Evolutionary conservation across 2,329 filamentous ascomycete species (phyloP), one percentile per base, ranked within the genome.

Genomic region (Fusarium buharicum): DNA sequence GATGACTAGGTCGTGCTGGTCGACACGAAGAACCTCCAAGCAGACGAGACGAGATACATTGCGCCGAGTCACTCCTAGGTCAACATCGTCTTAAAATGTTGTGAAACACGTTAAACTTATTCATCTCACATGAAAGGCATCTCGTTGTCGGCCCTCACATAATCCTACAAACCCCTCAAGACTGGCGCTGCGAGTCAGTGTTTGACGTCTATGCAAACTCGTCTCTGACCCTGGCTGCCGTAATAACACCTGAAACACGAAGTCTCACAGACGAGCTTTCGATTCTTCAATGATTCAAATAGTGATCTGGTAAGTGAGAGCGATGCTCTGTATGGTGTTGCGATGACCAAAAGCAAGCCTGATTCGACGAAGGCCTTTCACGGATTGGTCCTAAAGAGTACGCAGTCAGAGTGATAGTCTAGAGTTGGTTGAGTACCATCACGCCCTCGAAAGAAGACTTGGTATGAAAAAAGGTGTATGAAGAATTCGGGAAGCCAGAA

Each of bases 121-220:
- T 6, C 8, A 20, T 5, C 12, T 4, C 6, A 45, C 30, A 27
- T 22, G 17, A n/a, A 18, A 14, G 41, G 30, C 12, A 22, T 45
- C 4, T 17, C 18, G n/a, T 8, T 6, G 30, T n/a, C 4, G 9
- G n/a, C n/a, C n/a, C n/a, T n/a, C n/a, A n/a, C n/a, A 53, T 47
- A 8, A 40, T 47, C 6, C 50, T 41, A 14, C 36, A 33, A 12
- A 27, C 40, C 17, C 16, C 22, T 11, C 6, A 7, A 6, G 37
- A 40, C 9, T 49, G 45, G 45, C 12, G 28, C 2, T 38, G 34
- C 12, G 50, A 59, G 24, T 46, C 45, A 3, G 27, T 55, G 50
- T 31, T 31, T 14, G 39, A 39, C 12, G 24, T 55, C 9, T 55
- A 55, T 28, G 30, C 37, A 14, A 55, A 50, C 8, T 34, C 43